A percentile compares a stretch with the other conserved stretches of the same genome.
Evolutionary conservation across 305 asterid genomes (phyloP).

Genomic region (Solanum hybrid): DNA sequence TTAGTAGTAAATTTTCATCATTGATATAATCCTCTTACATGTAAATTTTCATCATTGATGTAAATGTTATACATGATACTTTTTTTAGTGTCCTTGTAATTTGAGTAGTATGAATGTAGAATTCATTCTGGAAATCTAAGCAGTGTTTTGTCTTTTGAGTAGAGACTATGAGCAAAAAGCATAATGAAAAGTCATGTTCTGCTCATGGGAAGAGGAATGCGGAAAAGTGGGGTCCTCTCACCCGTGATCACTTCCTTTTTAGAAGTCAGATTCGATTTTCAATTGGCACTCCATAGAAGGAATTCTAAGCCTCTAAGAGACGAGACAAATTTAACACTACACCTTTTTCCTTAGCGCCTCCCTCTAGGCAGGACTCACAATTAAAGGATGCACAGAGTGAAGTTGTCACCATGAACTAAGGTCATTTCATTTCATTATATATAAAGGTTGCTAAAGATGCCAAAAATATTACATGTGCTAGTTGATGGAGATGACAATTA

Average conservation of each 20-base stretch:
- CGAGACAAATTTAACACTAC: background rate
- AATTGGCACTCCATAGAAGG: background rate
- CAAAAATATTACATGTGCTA: background rate
- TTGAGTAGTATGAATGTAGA: background rate
- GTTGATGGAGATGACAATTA: background rate
- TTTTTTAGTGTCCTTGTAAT: background rate
- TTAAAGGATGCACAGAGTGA: background rate
- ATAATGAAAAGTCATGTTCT: background rate
- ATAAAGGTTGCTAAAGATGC: background rate
- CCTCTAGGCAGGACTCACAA: background rate
- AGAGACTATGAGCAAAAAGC: background rate
- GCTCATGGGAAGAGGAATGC: background rate
- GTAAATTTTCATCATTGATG: background rate
- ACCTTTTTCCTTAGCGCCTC: background rate
- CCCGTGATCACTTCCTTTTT: background rate
- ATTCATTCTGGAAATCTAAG: background rate
- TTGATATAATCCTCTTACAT: background rate
- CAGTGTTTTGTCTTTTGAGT: background rate
- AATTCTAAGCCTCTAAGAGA: background rate
- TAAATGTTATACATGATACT: background rate
- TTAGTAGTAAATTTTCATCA: background rate
- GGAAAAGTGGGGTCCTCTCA: background rate
- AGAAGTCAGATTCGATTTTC: background rate
- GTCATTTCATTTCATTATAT: background rate
- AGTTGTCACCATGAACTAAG: background rate